Base-by-base conservation (phyloP, 139 green algal genomes). In the Cymbomonas tetramitiformis region DNA sequence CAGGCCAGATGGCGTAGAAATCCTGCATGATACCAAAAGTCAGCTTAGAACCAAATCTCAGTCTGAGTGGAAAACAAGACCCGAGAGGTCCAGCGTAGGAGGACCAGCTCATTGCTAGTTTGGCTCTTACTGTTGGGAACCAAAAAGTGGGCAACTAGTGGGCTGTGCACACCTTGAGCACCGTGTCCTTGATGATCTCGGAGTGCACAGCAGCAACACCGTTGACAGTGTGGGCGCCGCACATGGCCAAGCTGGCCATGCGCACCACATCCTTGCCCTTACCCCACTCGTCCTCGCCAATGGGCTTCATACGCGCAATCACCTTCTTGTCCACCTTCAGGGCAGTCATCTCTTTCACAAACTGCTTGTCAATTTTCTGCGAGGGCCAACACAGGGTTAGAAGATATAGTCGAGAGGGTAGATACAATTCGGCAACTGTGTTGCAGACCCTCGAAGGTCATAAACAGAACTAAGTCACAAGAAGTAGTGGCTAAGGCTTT, bases 291-390 rank as follows among this genome's bases (percentile, higher is more conserved):
- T 54, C 9, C 46, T 54, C 46, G 46, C 36, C 46, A 21, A 54
- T 54, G 9, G 7, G 8, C 19, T 33, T 31, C 62, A 72, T 65
- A 31, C 51, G 48, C 59, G 97, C 85, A 55, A 73, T 77, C 31
- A 86, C 75, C 69, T 75, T 86, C 71, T 98, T 82, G 41, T 91
- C 82, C 21, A 81, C 84, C 28, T 64, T 70, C 32, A 41, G n/a
- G 7, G 34, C 18, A 7, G 26, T 31, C 50, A 77, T 64, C n/a
- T 67, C 38, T 25, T 97, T 75, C 70, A 98, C 75, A 75, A 93
- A 93, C 46, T 90, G 80, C 79, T 84, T 93, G 80, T 98, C 95
- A 77, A 98, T 95, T 69, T 97, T n/a, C n/a, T n/a, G n/a, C n/a
- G n/a, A n/a, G n/a, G n/a, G n/a, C n/a, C n/a, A n/a, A n/a, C n/a